phyloP scores from a whole-genome alignment of 2,329 filamentous ascomycete genomes.

The Paraphaeosphaeria sporulosa region DNA sequence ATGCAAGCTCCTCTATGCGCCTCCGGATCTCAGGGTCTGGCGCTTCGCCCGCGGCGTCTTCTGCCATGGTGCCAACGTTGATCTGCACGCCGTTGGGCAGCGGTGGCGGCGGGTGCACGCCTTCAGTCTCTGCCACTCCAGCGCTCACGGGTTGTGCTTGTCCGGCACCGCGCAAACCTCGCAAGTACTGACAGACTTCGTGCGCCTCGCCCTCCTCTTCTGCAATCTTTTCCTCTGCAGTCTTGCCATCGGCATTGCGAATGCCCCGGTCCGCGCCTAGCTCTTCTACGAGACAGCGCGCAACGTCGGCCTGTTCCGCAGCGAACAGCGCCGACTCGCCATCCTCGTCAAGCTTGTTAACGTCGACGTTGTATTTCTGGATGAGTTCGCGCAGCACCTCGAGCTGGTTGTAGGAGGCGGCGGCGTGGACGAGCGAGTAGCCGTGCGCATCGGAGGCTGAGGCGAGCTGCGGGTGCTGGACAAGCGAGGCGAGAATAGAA shows the following conservation, averaged over 20 bases:
- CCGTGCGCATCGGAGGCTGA: constrained; percentile 85
- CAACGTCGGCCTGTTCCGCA: constrained; percentile 81
- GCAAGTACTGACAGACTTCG: constrained; percentile 76
- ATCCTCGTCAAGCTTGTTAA: constrained; percentile 88
- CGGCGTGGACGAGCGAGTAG: constrained; percentile 93
- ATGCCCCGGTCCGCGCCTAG: constrained; percentile 72
- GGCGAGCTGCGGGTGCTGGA: constrained; percentile 77
- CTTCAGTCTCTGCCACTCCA: constrained; percentile 28
- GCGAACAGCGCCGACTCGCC: constrained; percentile 94
- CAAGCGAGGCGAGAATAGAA: constrained; percentile 76
- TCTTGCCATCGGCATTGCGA: constrained; percentile 77
- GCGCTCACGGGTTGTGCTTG: constrained; percentile 31
- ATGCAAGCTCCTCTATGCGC: constrained; percentile 87
- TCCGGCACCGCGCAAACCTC: constrained; percentile 32
- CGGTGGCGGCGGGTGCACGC: constrained; percentile 60
- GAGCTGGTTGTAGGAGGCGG: constrained; percentile 88
- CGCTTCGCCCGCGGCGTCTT: constrained; percentile 61
- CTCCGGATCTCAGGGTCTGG: constrained; percentile 84
- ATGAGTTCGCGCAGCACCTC: constrained; percentile 80
- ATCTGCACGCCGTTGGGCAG: constrained; percentile 80
- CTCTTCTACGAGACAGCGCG: constrained; percentile 82
- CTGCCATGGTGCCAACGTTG: constrained; percentile 77
- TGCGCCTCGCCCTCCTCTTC: constrained; percentile 79
- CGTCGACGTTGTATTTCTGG: constrained; percentile 76
- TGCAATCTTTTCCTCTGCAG: constrained; percentile 80